A percentile compares a stretch with the other conserved stretches of the same genome.
phyloP scores from a whole-genome alignment of 106 monocot genomes.

The Dactylorhiza incarnata region DNA sequence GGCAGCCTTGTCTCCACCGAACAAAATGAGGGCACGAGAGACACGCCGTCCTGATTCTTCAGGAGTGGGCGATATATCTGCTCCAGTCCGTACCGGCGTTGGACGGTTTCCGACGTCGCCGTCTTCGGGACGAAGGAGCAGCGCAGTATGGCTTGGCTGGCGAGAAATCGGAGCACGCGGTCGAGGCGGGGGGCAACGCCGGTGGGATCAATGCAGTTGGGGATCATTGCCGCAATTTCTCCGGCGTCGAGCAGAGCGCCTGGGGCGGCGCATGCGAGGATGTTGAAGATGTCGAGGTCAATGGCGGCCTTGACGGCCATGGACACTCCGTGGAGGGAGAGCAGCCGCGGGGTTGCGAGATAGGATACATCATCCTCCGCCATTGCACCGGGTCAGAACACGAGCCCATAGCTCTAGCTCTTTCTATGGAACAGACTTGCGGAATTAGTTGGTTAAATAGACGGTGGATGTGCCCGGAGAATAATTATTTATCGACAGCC shows the following conservation, averaged over 20 bases:
- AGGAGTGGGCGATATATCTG: not conserved
- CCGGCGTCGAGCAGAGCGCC: constrained; percentile 4
- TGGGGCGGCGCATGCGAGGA: not conserved
- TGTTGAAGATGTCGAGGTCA: constrained; percentile 13
- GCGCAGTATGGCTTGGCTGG: constrained; percentile 15
- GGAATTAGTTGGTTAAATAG: too few species aligned
- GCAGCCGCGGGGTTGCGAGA: not conserved
- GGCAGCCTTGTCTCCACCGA: constrained; percentile 17
- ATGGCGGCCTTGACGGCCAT: constrained; percentile 14
- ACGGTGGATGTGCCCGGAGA: too few species aligned
- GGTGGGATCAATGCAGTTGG: not conserved
- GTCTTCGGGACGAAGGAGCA: constrained; percentile 8
- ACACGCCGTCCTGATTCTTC: not conserved
- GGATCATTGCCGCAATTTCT: not conserved
- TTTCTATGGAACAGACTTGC: too few species aligned
- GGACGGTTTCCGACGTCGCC: not conserved
- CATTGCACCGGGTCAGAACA: not conserved
- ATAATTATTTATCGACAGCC: too few species aligned
- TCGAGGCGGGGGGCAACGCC: constrained; percentile 6
- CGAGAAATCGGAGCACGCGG: constrained; percentile 8
- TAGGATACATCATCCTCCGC: not conserved
- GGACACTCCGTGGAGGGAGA: not conserved
- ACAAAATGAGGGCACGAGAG: constrained; percentile 13
- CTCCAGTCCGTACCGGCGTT: constrained; percentile 2
- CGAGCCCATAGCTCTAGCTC: not conserved